phyloP scores from a whole-genome alignment of 2,329 filamentous ascomycete genomes.

The Cercospora canescens region DNA sequence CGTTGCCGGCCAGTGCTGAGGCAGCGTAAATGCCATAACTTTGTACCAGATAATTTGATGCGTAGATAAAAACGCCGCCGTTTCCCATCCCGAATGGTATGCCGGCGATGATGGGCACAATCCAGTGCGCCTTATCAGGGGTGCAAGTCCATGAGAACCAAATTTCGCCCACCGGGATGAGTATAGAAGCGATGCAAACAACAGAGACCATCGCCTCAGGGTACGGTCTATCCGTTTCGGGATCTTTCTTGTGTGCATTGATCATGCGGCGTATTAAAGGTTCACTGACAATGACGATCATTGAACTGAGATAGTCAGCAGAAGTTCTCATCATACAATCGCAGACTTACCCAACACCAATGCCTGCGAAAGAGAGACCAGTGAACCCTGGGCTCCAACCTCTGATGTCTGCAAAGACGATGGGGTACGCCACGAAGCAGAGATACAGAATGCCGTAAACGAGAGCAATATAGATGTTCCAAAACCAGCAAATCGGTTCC shows the following conservation, averaged over 20 bases:
- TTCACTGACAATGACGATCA: slow-evolving; percentile 55
- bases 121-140: slow-evolving; percentile 74
- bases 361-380: slow-evolving; percentile 77
- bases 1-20: slow-evolving; percentile 76
- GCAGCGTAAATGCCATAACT: slow-evolving; percentile 82
- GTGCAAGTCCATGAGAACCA: slow-evolving; percentile 88
- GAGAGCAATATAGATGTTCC: slow-evolving; percentile 69
- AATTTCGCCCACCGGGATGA: slow-evolving; percentile 76
- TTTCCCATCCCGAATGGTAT: slow-evolving; percentile 79
- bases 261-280: slow-evolving; percentile 76
- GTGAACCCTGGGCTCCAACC: slow-evolving; percentile 74
- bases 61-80: slow-evolving; percentile 77
- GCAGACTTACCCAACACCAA: slow-evolving; percentile 54
- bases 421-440: slow-evolving; percentile 87
- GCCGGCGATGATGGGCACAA: slow-evolving; percentile 73
- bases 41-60: slow-evolving; percentile 75
- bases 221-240: slow-evolving; percentile 68
- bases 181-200: slow-evolving; percentile 73
- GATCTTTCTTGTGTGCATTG: slow-evolving; percentile 72
- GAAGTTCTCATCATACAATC: not conserved
- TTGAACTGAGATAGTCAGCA: slow-evolving; percentile 5
- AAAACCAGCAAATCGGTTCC: slow-evolving; percentile 84
- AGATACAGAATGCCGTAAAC: slow-evolving; percentile 87
- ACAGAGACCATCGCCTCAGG: slow-evolving; percentile 82
- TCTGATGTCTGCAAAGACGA: slow-evolving; percentile 73